A percentile compares a stretch with the other conserved stretches of the same genome.
These are phyloP conservation scores for Dactylellina cionopaga DNA, from an alignment of 2,329 filamentous ascomycete species.

Conservation along the genomic window DNA sequence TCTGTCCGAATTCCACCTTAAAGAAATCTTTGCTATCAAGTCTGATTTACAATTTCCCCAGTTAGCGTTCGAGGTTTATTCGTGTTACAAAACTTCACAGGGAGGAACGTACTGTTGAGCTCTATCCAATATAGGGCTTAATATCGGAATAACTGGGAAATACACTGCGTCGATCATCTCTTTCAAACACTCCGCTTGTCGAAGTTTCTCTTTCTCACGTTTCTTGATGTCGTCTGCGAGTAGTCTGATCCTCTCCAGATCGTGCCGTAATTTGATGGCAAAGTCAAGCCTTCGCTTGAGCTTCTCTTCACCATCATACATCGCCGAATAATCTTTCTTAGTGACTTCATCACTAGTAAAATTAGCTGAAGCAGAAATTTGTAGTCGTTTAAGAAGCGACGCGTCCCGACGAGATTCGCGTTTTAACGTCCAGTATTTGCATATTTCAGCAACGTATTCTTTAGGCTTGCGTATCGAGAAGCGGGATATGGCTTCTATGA, in stretches of 20 bases:
- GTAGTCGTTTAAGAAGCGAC: conserved; percentile 88
- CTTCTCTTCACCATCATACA: conserved; percentile 82
- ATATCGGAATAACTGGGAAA: conserved; percentile 82
- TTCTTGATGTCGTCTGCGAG: conserved; percentile 74
- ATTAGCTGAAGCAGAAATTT: conserved; percentile 80
- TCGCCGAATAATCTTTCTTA: conserved; percentile 90
- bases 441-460: conserved; percentile 90
- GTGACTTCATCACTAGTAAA: conserved; percentile 99
- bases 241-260: conserved; percentile 78
- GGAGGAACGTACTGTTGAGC: conserved; percentile 76
- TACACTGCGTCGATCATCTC: conserved; percentile 88
- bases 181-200: conserved; percentile 78
- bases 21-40: conserved; percentile 73
- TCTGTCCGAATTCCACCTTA: conserved; percentile 64
- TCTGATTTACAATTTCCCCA: conserved; percentile 62
- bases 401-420: conserved; percentile 90
- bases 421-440: conserved; percentile 98
- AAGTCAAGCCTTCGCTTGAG: conserved; percentile 88
- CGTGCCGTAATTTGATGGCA: conserved; percentile 76
- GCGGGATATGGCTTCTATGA: conserved; percentile 82
- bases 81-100: too few species aligned
- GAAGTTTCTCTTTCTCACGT: conserved; percentile 80
- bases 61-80: too few species aligned
- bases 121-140: conserved; percentile 81
- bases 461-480: conserved; percentile 88